Evolutionary conservation across 768 basidiomycete species (phyloP).

Genomic region (Heimioporus sp.): DNA sequence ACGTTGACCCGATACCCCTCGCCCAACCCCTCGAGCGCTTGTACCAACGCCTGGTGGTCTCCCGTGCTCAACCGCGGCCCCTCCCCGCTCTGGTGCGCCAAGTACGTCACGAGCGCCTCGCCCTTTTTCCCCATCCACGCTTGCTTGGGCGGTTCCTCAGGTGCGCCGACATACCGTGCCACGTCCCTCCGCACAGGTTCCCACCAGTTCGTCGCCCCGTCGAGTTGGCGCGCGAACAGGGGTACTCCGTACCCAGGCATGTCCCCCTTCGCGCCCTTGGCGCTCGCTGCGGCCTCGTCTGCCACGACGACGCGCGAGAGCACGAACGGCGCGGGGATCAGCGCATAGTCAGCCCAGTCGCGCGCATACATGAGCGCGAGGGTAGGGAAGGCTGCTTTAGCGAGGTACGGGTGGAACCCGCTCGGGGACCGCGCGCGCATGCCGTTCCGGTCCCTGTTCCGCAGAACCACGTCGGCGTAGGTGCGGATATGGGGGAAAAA

Average conservation of each 20-base stretch:
- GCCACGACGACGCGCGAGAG: conserved; percentile 76
- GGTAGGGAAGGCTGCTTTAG: conserved; percentile 72
- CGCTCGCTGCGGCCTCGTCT: conserved; percentile 64
- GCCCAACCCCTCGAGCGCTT: conserved; percentile 52
- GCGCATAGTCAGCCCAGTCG: conserved; percentile 77
- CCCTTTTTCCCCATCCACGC: conserved; percentile 17
- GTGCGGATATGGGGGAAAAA: conserved; percentile 69
- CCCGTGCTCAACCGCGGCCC: conserved; percentile 50
- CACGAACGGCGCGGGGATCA: conserved; percentile 67
- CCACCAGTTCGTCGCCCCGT: conserved; percentile 63
- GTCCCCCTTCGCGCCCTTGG: conserved; percentile 21
- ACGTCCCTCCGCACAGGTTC: conserved; percentile 49
- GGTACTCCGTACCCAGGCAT: conserved; percentile 35
- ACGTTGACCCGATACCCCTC: conserved; percentile 56
- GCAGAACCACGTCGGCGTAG: conserved; percentile 43
- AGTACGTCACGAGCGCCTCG: conserved; percentile 61
- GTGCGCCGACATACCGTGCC: conserved; percentile 40
- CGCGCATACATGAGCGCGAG: conserved; percentile 63
- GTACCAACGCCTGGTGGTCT: conserved; percentile 62
- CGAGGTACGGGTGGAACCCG: conserved; percentile 70
- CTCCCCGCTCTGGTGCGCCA: conserved; percentile 57
- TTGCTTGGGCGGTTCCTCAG: conserved; percentile 16
- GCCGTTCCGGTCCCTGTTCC: conserved; percentile 18
- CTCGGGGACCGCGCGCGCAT: conserved; percentile 47
- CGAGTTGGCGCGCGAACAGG: conserved; percentile 38